Evolutionary conservation across 345 rosid species (phyloP), one percentile per base, ranked within the genome.

Genomic region (Boechera retrofracta): DNA sequence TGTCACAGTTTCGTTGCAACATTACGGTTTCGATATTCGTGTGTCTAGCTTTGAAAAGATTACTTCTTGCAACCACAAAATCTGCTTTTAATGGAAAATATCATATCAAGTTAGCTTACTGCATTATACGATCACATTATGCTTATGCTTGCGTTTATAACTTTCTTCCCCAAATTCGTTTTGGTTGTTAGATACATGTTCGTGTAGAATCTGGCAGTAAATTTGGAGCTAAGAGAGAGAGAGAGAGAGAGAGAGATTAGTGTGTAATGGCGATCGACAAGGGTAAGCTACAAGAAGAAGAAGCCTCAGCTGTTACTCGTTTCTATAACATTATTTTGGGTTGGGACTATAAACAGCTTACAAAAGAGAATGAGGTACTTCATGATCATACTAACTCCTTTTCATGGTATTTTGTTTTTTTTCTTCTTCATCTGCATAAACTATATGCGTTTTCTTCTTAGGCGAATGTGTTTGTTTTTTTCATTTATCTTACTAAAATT

Each of bases 271-370:
- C 87, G 0, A 84, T 81, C 45, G 97, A 89, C 31, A 89, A 83
- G 51, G 88, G 69, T 3, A 86, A 83, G 85, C 65, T 85, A 73
- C 87, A 79, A 33, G 87, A 86, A 75, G 90, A 87, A 44, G 81
- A 77, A 77, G 85, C 90, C 31, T 83, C 89, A 42, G 80, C 87
- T 24, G 62, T 75, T 58, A 24, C 55, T 65, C 91, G 90, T 64
- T 94, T 92, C 83, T 86, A 86, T 82, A 85, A 83, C 82, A 85
- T 81, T 44, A 62, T 90, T 72, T 90, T 94, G 5, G 86, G 90
- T 36, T 92, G 97, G 97, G 97, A 92, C 79, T 90, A 89, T 80
- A 81, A 85, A 67, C 86, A 80, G 70, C 94, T 90, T 64, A 85
- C 85, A 48, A 82, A 82, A 41, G 84, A 83, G 42, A 82, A 75